These are phyloP conservation scores for Dactylellina drechsleri DNA, from an alignment of 2,329 filamentous ascomycete genomes.

Conservation along the genomic window DNA sequence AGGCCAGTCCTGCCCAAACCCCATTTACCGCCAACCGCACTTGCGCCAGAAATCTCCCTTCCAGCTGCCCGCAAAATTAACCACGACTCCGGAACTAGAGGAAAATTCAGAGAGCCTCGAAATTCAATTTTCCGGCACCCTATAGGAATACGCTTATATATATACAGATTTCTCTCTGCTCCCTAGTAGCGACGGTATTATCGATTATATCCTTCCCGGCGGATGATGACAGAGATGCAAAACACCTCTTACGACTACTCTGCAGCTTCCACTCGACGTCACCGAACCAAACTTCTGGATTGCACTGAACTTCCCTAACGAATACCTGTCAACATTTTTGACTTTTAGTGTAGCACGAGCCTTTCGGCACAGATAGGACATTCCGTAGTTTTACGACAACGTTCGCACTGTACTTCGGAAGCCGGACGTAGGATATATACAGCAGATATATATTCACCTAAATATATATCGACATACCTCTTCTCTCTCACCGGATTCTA, in stretches of 20 bases:
- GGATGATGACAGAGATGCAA: conserved; percentile 55
- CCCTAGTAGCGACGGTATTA: conserved; percentile 46
- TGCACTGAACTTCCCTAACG: conserved; percentile 37
- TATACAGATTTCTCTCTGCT: background rate
- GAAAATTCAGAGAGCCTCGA: conserved; percentile 7
- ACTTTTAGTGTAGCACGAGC: conserved; percentile 40
- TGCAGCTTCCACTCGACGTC: conserved; percentile 52
- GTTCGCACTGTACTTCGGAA: conserved; percentile 22
- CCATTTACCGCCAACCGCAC: conserved; percentile 54
- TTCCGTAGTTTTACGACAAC: conserved; percentile 3
- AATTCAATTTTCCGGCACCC: conserved; percentile 19
- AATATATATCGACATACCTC: background rate
- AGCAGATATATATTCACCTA: conserved; percentile 14
- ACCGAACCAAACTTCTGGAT: conserved; percentile 38
- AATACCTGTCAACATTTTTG: conserved; percentile 28
- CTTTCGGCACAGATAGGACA: conserved; percentile 26
- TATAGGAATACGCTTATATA: conserved; percentile 3
- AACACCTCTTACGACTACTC: conserved; percentile 46
- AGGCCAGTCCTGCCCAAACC: conserved; percentile 46
- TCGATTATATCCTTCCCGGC: conserved; percentile 26
- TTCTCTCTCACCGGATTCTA: conserved; percentile 9
- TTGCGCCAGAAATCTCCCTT: conserved; percentile 40
- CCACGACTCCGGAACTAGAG: background rate
- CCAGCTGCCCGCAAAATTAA: conserved; percentile 38
- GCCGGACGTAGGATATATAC: conserved; percentile 9